phyloP scores from a whole-genome alignment of 2,329 filamentous ascomycete genomes.

The Talaromyces piceae region DNA sequence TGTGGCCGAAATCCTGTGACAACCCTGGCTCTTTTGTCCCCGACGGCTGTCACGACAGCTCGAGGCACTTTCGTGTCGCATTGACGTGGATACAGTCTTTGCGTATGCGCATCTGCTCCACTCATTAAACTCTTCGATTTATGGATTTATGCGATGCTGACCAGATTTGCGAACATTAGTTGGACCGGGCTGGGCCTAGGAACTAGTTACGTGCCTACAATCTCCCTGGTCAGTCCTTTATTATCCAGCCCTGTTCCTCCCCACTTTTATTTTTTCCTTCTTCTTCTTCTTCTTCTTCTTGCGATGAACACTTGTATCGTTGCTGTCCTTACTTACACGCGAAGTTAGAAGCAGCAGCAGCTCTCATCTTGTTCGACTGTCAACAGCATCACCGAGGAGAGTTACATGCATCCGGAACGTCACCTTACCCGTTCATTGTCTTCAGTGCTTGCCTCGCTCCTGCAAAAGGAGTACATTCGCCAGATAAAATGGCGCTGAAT shows the following conservation, averaged over 20 bases:
- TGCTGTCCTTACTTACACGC: background rate
- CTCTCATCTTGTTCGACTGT: background rate
- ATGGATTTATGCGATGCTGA: background rate
- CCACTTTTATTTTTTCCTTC: background rate
- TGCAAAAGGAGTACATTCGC: conserved; percentile 29
- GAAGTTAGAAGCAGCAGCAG: background rate
- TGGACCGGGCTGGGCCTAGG: no score
- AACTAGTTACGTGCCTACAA: background rate
- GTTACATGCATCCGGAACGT: conserved; percentile 29
- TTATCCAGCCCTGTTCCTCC: background rate
- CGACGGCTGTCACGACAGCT: background rate
- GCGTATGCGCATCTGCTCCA: background rate
- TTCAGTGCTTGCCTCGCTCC: conserved; percentile 21
- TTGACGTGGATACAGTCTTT: background rate
- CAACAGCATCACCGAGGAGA: background rate
- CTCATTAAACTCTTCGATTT: background rate
- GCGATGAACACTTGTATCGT: no score
- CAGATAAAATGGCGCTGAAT: conserved; percentile 33
- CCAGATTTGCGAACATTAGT: background rate
- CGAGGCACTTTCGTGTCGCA: no score
- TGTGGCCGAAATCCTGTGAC: background rate
- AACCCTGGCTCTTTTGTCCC: background rate
- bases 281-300: background rate
- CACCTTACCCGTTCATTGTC: conserved; percentile 17
- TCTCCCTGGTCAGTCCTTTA: background rate